Evolutionary conservation across 2,329 filamentous ascomycete species (phyloP), one percentile per base, ranked within the genome.

Genomic region (Scytalidium sp.): DNA sequence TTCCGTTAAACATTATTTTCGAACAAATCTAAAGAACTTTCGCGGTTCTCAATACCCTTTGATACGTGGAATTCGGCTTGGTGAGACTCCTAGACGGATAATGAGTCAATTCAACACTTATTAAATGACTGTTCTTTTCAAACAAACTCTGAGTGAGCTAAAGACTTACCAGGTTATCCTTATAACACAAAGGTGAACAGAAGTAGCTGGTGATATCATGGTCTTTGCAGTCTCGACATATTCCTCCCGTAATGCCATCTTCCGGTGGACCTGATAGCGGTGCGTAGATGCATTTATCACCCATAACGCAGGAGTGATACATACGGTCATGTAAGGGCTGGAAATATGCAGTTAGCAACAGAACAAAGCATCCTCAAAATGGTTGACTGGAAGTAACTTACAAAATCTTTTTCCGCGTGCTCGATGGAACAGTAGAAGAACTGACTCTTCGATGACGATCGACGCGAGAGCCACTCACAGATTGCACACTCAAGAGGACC

Each of bases 381-480:
- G 25, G 7, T 7, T 27, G 13, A 27, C 13, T 7, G 13, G 25
- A 27, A 27, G 20, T 13, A 36, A 53, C 54, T 50, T 41, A 60
- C 60, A 43, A 58, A 59, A 50, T 60, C 60, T 23, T 57, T 56
- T 32, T 57, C 47, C 11, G 56, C 59, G 55, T 64, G 60, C 22
- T 58, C 54, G 1, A 53, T 29, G 27, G 52, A 61, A 43, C 62
- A 64, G 46, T 64, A 64, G 50, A 56, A 57, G 23, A 39, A 50
- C 15, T 19, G 50, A 1, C 51, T 51, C 15, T 46, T 54, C 22
- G 51, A 42, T 10, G 50, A 50, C 20, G 55, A 55, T 43, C 60
- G 55, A 8, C 45, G 32, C 21, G 51, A 51, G 29, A 64, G 40
- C 62, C 62, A 64, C 10, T 61, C 59, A 29, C 62, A 64, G 19